Evolutionary conservation across 2,329 filamentous ascomycete species (phyloP).

Genomic region (Fusarium mexicanum): DNA sequence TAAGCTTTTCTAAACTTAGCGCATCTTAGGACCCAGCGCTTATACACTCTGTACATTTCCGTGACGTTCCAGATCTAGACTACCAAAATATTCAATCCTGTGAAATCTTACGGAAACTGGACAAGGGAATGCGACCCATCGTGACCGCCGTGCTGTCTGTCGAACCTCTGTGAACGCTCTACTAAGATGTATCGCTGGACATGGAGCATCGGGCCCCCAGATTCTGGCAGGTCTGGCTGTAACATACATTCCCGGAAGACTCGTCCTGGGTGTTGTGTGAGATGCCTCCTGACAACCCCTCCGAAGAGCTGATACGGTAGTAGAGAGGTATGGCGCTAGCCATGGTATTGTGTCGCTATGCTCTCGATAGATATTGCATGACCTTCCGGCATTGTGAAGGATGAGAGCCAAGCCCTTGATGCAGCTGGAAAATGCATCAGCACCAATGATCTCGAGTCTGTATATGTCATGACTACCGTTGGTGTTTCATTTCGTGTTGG

Average conservation of each 20-base stretch:
- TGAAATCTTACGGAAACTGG: too few species aligned
- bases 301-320: rapidly evolving
- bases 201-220: neutral
- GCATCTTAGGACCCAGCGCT: neutral
- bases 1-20: neutral
- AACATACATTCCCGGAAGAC: neutral
- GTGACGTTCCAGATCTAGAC: neutral
- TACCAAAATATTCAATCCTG: neutral
- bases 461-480: rapidly evolving
- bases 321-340: neutral
- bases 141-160: rapidly evolving
- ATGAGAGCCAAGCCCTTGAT: neutral
- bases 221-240: neutral
- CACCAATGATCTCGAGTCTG: neutral
- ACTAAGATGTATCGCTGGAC: neutral
- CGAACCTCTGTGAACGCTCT: neutral
- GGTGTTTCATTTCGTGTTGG: neutral
- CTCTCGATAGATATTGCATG: neutral
- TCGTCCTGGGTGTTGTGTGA: neutral
- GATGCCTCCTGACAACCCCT: rapidly evolving
- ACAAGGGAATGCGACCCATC: too few species aligned
- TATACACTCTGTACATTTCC: neutral
- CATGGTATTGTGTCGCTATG: neutral
- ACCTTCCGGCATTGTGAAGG: too few species aligned
- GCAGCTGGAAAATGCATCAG: neutral